Base-by-base conservation (phyloP, 2,329 filamentous ascomycete species). In the Cladophialophora bantiana region DNA sequence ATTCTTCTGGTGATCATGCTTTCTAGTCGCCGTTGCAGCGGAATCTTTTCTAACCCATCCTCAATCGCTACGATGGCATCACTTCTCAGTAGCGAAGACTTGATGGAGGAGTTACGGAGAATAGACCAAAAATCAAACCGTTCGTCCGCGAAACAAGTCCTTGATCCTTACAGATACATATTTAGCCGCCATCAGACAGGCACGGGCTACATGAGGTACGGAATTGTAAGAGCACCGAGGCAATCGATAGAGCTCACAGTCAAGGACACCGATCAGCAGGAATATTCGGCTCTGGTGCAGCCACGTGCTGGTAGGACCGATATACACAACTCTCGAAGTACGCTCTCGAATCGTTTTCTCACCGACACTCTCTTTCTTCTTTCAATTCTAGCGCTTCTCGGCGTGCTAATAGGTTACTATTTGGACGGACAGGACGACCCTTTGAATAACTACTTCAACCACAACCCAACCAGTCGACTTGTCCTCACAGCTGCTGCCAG, bases 391-490 rank as follows among this genome's bases (percentile, higher is more conserved):
- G 67, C 48, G 7, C 66, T 70, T n/a, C 59, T 70, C 63, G 45
- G 48, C 31, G 42, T 68, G 2, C 35, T 68, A 2, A 20, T 70
- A 10, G 55, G 66, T 10, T 70, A 66, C 66, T 70, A 68, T 35
- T 52, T 63, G 42, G 63, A 61, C 34, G 35, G 32, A 34, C 45
- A 54, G 9, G 18, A 64, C 31, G 48, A 63, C 26, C n/a, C 59
- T 3, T 64, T 70, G 36, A 70, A 70, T 59, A 56, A 56, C 53
- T 69, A 67, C 50, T 68, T 70, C 64, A 68, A 67, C 45, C 59
- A 58, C 34, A 60, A 62, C 54, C 58, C 40, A 12, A 20, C 57
- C 20, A 59, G 67, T 10, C 55, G 57, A 40, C 35, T 70, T 52
- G 20, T 67, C 35, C 57, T 69, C 31, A 59, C 67, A 15, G 45